Base-by-base conservation (phyloP, 768 basidiomycete species). In the Daedaleopsis nitida region DNA sequence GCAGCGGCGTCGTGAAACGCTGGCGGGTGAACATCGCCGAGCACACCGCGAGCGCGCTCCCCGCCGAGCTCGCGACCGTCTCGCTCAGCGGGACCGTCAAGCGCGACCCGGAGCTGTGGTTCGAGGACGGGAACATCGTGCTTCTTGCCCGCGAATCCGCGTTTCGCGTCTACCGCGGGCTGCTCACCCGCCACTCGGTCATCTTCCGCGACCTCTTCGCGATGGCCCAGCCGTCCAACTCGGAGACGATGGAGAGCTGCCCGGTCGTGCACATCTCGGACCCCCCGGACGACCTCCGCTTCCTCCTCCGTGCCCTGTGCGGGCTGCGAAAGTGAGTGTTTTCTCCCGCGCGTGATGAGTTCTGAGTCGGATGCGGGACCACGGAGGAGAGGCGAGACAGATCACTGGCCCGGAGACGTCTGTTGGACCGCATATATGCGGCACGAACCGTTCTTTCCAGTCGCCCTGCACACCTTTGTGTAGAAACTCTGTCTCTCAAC, bases 111-210 rank as follows among this genome's bases (percentile, higher is more conserved):
- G 64, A 65, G 16, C 61, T 69, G 27, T 69, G 66, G 65, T 69
- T 65, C 47, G 68, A 69, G 0, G 68, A 69, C 58, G 68, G 68
- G 14, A 66, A 66, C 62, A 60, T 69, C 54, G 47, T 69, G 38
- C 61, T 69, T 12, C 55, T 61, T 11, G 59, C 60, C 37, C 49
- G 60, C 43, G 55, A 55, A 19, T 19, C 39, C 5, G 55, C 57
- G 16, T 68, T 68, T 54, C 63, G 63, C 16, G 52, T 67, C 42
- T 65, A 69, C 61, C 63, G 61, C 13, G 68, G 68, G 17, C 54
- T 69, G n/a, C 66, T 69, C 44, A 56, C 68, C 1, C n/a, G 59
- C 5, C 54, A 67, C 32, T 69, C 68, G 24, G 56, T 57, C 55
- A 64, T 69, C 44, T 69, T 69, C 58, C 57, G 59, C 49, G 66